Conservation (phyloP, 2,329 filamentous ascomycete genomes). For the Chrysoporthe deuterocubensis region DNA sequence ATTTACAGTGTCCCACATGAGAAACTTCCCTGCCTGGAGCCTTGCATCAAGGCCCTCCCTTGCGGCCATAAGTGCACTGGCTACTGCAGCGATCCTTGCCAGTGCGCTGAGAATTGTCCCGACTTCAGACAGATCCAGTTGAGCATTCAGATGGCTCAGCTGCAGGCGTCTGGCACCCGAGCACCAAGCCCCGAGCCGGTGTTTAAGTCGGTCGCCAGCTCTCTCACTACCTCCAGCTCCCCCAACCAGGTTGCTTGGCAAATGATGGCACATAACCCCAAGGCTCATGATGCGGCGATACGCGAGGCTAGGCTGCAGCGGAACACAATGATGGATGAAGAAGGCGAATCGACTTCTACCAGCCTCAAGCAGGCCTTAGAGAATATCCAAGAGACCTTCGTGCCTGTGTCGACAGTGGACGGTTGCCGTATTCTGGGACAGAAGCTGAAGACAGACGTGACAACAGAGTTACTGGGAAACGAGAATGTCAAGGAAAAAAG, state of each 20-base stretch:
- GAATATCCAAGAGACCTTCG: slow-evolving; percentile 16
- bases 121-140: neutral
- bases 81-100: slow-evolving; percentile 30
- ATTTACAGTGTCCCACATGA: slow-evolving; percentile 30
- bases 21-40: slow-evolving; percentile 30
- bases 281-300: slow-evolving; percentile 11
- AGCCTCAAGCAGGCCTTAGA: neutral
- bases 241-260: slow-evolving; percentile 12
- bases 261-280: slow-evolving; percentile 4
- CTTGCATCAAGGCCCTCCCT: slow-evolving; percentile 29
- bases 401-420: slow-evolving; percentile 1
- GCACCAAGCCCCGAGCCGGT: neutral
- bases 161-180: neutral
- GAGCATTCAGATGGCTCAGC: slow-evolving; percentile 1
- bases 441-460: neutral
- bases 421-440: slow-evolving; percentile 8
- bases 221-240: neutral
- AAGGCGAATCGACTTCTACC: neutral
- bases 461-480: neutral
- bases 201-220: neutral
- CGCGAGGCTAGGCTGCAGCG: neutral
- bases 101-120: slow-evolving; percentile 16
- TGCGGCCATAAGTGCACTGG: slow-evolving; percentile 35
- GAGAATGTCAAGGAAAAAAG: neutral
- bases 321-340: neutral